Conservation (phyloP, 2,329 filamentous ascomycete genomes). For the Scopulariopsis brevicaulis region DNA sequence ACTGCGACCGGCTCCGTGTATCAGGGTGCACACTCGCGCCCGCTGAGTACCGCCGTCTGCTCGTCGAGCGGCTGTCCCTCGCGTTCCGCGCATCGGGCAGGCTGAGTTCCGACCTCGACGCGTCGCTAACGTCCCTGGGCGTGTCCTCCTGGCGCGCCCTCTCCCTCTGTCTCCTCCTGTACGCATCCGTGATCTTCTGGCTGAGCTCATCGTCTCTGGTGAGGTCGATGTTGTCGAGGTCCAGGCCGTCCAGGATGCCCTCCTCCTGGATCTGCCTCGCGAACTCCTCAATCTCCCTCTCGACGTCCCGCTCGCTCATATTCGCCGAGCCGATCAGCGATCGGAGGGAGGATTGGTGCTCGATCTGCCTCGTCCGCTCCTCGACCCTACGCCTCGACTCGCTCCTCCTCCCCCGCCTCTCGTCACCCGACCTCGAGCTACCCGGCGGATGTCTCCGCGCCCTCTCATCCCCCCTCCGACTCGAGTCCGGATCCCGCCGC, state of each 20-base stretch:
- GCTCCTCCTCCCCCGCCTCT: constrained; percentile 16
- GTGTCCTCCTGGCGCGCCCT: constrained; percentile 14
- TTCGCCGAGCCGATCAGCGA: constrained; percentile 75
- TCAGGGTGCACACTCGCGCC: constrained; percentile 31
- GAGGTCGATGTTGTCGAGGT: constrained; percentile 76
- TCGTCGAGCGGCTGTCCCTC: neutral
- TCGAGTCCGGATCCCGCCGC: neutral
- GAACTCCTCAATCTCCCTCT: constrained; percentile 84
- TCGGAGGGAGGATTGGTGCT: constrained; percentile 81
- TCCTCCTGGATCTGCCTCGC: constrained; percentile 81
- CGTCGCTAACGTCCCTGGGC: constrained; percentile 11
- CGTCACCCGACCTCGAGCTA: neutral
- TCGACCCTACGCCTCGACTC: constrained; percentile 20
- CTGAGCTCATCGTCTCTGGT: constrained; percentile 82
- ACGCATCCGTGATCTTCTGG: constrained; percentile 81
- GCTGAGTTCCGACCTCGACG: neutral
- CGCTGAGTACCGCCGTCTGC: constrained; percentile 16
- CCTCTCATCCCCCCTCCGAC: constrained; percentile 5
- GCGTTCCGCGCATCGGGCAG: neutral
- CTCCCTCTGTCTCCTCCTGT: constrained; percentile 62
- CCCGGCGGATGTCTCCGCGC: neutral
- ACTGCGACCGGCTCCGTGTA: constrained; percentile 38
- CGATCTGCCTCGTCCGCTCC: constrained; percentile 44
- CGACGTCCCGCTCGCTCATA: constrained; percentile 65
- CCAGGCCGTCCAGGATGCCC: constrained; percentile 76